Evolutionary conservation across 2,329 filamentous ascomycete genomes (phyloP), one percentile per base, ranked within the genome.

Genomic region (Trichoderma oligosporum): DNA sequence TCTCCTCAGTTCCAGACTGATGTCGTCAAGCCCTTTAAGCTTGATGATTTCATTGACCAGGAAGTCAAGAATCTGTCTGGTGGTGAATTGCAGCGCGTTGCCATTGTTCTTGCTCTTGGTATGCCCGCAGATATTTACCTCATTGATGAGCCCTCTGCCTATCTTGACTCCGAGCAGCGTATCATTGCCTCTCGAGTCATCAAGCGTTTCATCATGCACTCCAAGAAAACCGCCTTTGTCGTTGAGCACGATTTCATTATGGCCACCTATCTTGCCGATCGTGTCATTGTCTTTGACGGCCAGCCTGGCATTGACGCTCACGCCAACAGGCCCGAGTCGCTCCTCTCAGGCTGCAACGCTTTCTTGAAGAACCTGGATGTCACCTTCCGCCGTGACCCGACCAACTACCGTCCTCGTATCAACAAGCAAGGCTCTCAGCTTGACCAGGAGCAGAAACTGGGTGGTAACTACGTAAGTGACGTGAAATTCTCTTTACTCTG

Each of bases 211-310:
- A 99, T 99, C 76, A 99, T 99, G 94, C 93, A 99, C 80, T 87
- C 91, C 68, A 97, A 97, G 86, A 97, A 97, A 85, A 99, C 94
- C 0, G 94, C 94, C 49, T 99, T 99, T 74, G 86, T 99, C 65
- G 93, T 99, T 72, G 94, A 99, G 85, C 94, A 99, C 88, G 94
- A 99, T 82, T 97, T 99, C 80, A 96, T 97, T 79, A 97, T 97
- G 92, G 83, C 82, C 44, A 85, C 82, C 16, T 84, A 84, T 65
- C 78, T 85, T 52, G 83, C 94, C 44, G 95, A 99, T 70, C 89
- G 94, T 65, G 94, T 99, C 73, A 99, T 99, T 69, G 94, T 99
- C 69, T 99, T 99, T 69, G 94, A 97, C 70, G 94, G 95, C 66
- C 71, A 95, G 77, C 94, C 95, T 47, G 94, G 92, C 69, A 82